Base-by-base conservation (phyloP, 2,329 filamentous ascomycete species). In the Plenodomus biglobosus region DNA sequence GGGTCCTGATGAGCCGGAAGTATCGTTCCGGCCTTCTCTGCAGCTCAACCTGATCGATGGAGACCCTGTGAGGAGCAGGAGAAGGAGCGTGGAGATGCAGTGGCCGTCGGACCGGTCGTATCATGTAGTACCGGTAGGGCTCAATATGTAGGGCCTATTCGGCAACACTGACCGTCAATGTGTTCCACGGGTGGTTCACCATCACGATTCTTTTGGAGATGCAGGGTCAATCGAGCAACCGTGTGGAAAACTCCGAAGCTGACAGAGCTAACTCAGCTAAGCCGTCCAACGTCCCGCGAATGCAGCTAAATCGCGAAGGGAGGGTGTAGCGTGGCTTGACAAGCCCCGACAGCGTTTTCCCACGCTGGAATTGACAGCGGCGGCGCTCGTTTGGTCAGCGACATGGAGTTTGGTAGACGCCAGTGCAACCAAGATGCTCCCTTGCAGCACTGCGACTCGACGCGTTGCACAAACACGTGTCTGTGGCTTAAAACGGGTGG, bases 331-430 rank as follows among this genome's bases (percentile, higher is more conserved):
- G 59, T 55, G 46, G 44, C 27, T 42, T 45, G 27, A 42, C 43
- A 58, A 51, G 40, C 45, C 38, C 53, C 52, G 54, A 48, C 50
- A 46, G 41, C 52, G 46, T 43, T 51, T n/a, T 50, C 42, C 42
- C n/a, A 37, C 32, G 40, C 32, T 30, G 6, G 45, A 35, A 48
- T 57, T 59, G 58, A 61, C 54, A 60, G 61, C 54, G 52, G 56
- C 48, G 40, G 40, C 17, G 41, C 46, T 40, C 8, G 27, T 15
- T 24, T 15, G 27, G 27, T 32, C 6, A 32, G 6, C 7, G 11
- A 15, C 27, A 50, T 46, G 38, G 46, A 38, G 22, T 43, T 27
- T 42, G 18, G 32, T 36, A 21, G 39, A 45, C 38, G 40, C 42
- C 36, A 50, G 46, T 20, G 42, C 37, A 41, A 20, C 21, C 45